Percentiles rank a stretch among this genome's conserved stretches.
Evolutionary conservation across 23 red algal species (phyloP).

Genomic region (Agarophyton chilense): DNA sequence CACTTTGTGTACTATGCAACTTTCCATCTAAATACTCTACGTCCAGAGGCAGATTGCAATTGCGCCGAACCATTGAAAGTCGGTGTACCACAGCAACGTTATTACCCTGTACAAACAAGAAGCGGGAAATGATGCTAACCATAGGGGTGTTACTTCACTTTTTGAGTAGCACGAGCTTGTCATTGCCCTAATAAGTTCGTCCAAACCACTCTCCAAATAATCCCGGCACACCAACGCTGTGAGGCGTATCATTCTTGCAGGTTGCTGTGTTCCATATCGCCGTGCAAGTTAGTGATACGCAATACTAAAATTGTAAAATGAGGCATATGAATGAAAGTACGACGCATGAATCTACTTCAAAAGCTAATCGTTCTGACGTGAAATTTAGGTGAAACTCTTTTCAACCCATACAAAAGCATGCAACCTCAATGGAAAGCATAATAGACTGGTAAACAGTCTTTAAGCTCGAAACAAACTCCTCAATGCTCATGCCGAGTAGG

Average conservation of each 20-base stretch:
- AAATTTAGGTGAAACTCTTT: neutral
- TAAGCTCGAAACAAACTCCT: neutral
- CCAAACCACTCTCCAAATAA: neutral
- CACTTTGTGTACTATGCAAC: too few relatives aligned
- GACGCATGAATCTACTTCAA: neutral
- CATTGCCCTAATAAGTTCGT: constrained; percentile 11
- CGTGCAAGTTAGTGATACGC: neutral
- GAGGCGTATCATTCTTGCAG: constrained; percentile 2
- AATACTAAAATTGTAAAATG: constrained; percentile 15
- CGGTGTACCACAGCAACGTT: constrained; percentile 21
- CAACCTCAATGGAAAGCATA: neutral
- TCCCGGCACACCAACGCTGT: constrained; percentile 13
- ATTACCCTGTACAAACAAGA: neutral
- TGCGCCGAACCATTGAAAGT: neutral
- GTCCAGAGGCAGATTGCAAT: neutral
- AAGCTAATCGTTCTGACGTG: neutral
- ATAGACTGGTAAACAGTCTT: neutral
- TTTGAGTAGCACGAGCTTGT: neutral
- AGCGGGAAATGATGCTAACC: neutral
- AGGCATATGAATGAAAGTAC: constrained; percentile 14
- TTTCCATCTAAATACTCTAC: neutral
- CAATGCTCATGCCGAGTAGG: neutral
- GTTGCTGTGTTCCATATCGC: neutral
- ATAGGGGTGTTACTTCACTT: neutral
- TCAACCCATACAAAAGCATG: constrained; percentile 14